These are phyloP conservation scores for Psilocybe sp. DNA, from an alignment of 768 basidiomycete genomes.

Conservation along the genomic window DNA sequence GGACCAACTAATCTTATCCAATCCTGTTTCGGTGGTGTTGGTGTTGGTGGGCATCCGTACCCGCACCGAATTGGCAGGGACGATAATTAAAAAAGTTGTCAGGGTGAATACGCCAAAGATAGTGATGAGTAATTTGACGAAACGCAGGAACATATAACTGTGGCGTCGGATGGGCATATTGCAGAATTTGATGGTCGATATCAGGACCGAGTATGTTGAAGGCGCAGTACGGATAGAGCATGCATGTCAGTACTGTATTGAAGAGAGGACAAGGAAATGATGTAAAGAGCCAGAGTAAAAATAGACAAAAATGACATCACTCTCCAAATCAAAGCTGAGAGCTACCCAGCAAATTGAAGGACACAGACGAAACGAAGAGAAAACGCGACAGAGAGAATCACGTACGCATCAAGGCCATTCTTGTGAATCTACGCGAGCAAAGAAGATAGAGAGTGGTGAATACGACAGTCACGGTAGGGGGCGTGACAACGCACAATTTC, in stretches of 20 bases:
- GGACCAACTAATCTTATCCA: conserved; percentile 48
- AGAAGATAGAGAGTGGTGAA: background rate
- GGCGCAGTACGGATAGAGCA: too few relatives aligned
- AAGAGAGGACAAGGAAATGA: too few relatives aligned
- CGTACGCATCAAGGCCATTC: conserved; percentile 61
- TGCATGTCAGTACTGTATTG: too few relatives aligned
- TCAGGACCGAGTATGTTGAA: too few relatives aligned
- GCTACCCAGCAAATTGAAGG: background rate
- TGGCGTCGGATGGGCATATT: background rate
- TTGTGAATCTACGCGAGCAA: conserved; percentile 40
- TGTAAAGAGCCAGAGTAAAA: too few relatives aligned
- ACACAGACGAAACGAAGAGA: conserved; percentile 40
- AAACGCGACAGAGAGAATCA: background rate
- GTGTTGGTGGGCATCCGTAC: conserved; percentile 34
- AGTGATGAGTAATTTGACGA: conserved; percentile 58
- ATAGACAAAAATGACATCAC: too few relatives aligned
- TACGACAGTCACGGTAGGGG: background rate
- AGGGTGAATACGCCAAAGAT: conserved; percentile 54
- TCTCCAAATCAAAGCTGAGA: too few relatives aligned
- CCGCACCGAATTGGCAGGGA: conserved; percentile 52
- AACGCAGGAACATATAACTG: conserved; percentile 58
- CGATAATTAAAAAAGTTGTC: conserved; percentile 58
- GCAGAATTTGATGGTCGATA: too few relatives aligned
- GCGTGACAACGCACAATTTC: conserved; percentile 38
- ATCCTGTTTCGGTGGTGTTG: too few relatives aligned